phyloP scores from a whole-genome alignment of 1,284 basidiomycete genomes.

The Earliella scabrosa region DNA sequence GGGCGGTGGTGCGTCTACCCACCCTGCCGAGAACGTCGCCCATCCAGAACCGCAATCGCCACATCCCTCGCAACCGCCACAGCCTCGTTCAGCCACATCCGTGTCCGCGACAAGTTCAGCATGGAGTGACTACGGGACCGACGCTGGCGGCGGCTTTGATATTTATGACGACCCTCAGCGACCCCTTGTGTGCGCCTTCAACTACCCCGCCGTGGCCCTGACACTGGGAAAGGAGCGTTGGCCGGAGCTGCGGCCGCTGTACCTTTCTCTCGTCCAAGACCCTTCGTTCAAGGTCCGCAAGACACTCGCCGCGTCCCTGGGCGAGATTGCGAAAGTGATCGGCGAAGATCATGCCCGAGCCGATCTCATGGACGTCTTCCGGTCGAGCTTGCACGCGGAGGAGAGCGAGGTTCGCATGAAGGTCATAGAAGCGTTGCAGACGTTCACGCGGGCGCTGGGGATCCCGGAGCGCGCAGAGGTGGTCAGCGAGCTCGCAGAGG shows the following conservation, averaged over 20 bases:
- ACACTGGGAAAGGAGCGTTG: slow-evolving; percentile 83
- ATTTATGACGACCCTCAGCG: slow-evolving; percentile 64
- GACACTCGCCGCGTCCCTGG: slow-evolving; percentile 86
- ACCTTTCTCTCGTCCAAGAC: slow-evolving; percentile 66
- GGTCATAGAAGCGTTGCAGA: slow-evolving; percentile 65
- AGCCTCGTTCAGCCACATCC: slow-evolving; percentile 15
- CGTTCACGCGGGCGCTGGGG: slow-evolving; percentile 62
- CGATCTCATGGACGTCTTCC: slow-evolving; percentile 82
- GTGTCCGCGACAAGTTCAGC: slow-evolving; percentile 22
- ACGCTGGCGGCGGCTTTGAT: slow-evolving; percentile 22
- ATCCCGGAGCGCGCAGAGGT: slow-evolving; percentile 53
- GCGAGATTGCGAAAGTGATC: slow-evolving; percentile 89
- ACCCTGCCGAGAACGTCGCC: not conserved
- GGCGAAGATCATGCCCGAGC: slow-evolving; percentile 68
- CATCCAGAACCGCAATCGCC: not conserved
- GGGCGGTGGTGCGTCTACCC: slow-evolving; percentile 3
- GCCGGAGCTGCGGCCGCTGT: slow-evolving; percentile 75
- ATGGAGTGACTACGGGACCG: slow-evolving; percentile 32
- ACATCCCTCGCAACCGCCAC: not conserved
- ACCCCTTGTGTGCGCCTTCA: slow-evolving; percentile 90
- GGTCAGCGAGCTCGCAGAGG: slow-evolving; percentile 43
- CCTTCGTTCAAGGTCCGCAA: slow-evolving; percentile 68
- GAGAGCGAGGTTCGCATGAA: slow-evolving; percentile 76
- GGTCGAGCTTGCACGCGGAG: slow-evolving; percentile 59
- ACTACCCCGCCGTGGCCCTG: slow-evolving; percentile 90